These are phyloP conservation scores for Rubia balearica DNA, from an alignment of 305 asterid species.

Conservation along the genomic window DNA sequence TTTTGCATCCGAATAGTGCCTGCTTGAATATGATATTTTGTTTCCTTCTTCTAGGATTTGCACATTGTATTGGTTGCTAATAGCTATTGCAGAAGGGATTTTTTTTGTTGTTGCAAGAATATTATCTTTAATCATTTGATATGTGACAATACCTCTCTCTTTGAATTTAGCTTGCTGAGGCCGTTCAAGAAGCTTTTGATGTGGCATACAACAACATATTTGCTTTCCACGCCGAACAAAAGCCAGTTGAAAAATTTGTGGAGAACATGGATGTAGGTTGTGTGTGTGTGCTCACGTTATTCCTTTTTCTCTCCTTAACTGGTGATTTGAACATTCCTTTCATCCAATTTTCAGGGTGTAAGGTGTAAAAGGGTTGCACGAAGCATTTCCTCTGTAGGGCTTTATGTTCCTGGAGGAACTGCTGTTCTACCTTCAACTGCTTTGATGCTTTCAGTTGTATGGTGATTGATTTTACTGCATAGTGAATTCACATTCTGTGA, in stretches of 20 bases:
- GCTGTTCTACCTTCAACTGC: conserved; percentile 98
- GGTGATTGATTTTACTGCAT: conserved; percentile 29
- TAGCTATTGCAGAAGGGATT: not conserved
- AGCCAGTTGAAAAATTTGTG: conserved; percentile 67
- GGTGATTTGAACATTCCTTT: conserved; percentile 8
- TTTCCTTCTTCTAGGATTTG: not conserved
- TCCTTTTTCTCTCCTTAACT: conserved; percentile 11
- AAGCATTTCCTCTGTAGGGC: conserved; percentile 87
- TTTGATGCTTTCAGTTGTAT: conserved; percentile 93
- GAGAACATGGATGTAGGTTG: conserved; percentile 85
- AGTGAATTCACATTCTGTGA: conserved; percentile 7
- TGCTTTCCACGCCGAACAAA: conserved; percentile 91
- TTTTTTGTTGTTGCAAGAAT: not conserved
- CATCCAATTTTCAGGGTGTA: conserved; percentile 59
- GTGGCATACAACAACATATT: conserved; percentile 83
- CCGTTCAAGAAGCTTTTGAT: conserved; percentile 85
- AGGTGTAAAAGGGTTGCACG: conserved; percentile 92
- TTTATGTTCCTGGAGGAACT: conserved; percentile 98
- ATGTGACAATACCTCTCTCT: conserved; percentile 7
- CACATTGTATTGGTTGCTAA: not conserved
- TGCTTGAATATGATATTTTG: not conserved
- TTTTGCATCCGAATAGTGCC: not conserved
- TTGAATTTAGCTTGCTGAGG: conserved; percentile 65
- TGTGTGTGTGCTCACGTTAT: not conserved
- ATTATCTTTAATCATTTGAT: not conserved